Evolutionary conservation across 2,329 filamentous ascomycete genomes (phyloP).

Genomic region (Botrytis aclada): DNA sequence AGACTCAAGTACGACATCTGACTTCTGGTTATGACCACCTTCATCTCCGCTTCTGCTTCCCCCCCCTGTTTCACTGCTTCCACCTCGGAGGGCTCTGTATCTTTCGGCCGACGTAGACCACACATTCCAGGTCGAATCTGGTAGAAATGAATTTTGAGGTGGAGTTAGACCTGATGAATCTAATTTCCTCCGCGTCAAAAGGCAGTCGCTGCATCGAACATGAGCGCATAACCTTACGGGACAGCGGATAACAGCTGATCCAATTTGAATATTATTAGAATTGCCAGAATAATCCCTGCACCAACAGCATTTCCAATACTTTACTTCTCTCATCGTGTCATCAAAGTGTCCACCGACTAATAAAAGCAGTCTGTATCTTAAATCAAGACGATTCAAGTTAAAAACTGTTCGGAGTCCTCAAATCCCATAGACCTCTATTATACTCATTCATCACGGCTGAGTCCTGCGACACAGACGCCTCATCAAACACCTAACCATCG

Average conservation of each 20-base stretch:
- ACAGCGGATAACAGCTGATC: no score
- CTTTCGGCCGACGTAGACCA: background rate
- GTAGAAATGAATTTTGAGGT: background rate
- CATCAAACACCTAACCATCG: background rate
- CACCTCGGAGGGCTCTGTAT: accelerated
- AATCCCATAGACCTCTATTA: background rate
- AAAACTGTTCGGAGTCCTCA: background rate
- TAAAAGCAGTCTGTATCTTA: no score
- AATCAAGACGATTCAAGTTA: background rate
- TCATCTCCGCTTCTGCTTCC: background rate
- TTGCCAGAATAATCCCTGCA: background rate
- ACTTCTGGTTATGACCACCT: accelerated
- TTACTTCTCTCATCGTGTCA: background rate
- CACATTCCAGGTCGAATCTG: background rate
- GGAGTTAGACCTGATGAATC: background rate
- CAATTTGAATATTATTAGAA: no score
- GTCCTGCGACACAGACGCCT: background rate
- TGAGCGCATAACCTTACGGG: background rate
- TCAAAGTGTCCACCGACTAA: no score
- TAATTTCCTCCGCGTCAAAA: background rate
- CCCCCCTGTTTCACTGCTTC: background rate
- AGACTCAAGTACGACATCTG: accelerated
- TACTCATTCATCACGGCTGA: background rate
- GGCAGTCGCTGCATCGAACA: background rate
- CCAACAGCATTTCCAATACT: background rate